Conservation (phyloP, 164 flowering plant species). For the Chimonanthus salicifolius region DNA sequence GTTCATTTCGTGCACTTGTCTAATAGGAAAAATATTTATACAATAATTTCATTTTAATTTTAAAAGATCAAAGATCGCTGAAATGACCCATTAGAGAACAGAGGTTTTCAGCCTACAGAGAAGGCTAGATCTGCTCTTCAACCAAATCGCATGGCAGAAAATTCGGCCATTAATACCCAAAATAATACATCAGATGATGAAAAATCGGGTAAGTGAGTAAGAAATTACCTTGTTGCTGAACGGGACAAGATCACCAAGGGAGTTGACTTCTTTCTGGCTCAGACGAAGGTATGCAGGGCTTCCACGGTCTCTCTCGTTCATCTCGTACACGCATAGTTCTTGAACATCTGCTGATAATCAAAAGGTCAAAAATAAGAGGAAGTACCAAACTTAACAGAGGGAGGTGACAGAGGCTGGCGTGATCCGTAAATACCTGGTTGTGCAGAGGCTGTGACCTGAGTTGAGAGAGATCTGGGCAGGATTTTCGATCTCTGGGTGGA, state of each 20-base stretch:
- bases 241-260: conserved; percentile 69
- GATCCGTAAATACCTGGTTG: conserved; percentile 18
- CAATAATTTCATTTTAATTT: too few relatives aligned
- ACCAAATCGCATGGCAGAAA: too few relatives aligned
- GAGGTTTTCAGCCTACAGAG: too few relatives aligned
- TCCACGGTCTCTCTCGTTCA: conserved; percentile 64
- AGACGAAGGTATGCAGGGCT: conserved; percentile 63
- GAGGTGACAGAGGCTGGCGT: background rate
- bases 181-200: too few relatives aligned
- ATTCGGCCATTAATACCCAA: too few relatives aligned
- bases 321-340: conserved; percentile 56
- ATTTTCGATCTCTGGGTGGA: conserved; percentile 4
- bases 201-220: too few relatives aligned
- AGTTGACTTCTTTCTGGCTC: conserved; percentile 40
- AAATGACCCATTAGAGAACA: too few relatives aligned
- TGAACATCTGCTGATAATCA: conserved; percentile 37
- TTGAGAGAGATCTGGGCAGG: conserved; percentile 13
- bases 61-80: too few relatives aligned
- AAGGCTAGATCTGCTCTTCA: too few relatives aligned
- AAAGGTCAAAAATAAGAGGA: background rate
- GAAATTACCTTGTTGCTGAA: conserved; percentile 47
- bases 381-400: too few relatives aligned
- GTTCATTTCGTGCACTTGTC: too few relatives aligned
- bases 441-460: conserved; percentile 16
- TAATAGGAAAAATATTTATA: too few relatives aligned